phyloP scores from a whole-genome alignment of 2,329 filamentous ascomycete genomes.

The Ciborinia camelliae region DNA sequence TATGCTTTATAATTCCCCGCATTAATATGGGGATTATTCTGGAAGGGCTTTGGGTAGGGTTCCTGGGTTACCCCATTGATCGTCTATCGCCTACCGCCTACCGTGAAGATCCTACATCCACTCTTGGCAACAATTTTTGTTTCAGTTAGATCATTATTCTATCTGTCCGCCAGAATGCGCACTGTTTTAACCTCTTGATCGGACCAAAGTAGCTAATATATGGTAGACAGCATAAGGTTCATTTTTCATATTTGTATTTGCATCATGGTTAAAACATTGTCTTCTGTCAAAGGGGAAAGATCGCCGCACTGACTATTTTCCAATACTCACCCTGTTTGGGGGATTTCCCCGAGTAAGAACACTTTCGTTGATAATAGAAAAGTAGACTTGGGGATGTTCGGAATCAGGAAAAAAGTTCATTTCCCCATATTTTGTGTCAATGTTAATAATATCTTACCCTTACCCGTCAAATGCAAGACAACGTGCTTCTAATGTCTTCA shows the following conservation, averaged over 20 bases:
- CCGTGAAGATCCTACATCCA: background rate
- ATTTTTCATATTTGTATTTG: background rate
- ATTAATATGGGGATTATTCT: background rate
- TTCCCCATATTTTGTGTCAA: background rate
- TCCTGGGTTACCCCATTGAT: background rate
- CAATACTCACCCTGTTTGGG: background rate
- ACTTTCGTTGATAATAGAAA: background rate
- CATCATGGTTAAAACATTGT: background rate
- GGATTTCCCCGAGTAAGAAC: background rate
- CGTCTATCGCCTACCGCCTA: background rate
- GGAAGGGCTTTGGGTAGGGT: background rate
- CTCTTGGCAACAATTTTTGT: background rate
- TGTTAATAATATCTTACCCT: background rate
- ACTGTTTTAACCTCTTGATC: background rate
- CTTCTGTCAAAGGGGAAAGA: background rate
- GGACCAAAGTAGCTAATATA: background rate
- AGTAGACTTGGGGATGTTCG: background rate
- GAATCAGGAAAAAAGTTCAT: background rate
- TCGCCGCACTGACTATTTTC: background rate
- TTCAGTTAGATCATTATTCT: background rate
- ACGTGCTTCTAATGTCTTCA: constrained; percentile 2
- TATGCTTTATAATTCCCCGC: background rate
- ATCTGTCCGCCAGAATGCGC: background rate
- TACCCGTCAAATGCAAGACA: background rate
- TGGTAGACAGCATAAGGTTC: background rate